Conservation (phyloP, 805 yeast species). For the Brettanomyces naardenensis region DNA sequence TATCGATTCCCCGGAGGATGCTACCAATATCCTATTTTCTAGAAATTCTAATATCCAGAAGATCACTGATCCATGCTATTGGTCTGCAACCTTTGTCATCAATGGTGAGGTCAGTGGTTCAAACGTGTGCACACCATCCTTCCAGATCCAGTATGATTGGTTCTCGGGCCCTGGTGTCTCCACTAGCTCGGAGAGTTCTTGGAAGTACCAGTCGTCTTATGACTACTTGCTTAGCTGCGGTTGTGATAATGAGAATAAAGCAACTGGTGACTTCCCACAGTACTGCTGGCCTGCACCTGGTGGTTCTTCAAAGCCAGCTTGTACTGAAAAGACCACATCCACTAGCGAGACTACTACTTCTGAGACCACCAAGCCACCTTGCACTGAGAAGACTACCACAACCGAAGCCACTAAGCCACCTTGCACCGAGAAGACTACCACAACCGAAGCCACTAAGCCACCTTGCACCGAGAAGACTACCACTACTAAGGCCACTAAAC, state of each 20-base stretch:
- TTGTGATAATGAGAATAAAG: slow-evolving; percentile 15
- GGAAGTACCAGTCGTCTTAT: slow-evolving; percentile 4
- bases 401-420: no score
- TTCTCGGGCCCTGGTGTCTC: slow-evolving; percentile 12
- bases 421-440: no score
- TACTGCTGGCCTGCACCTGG: slow-evolving; percentile 14
- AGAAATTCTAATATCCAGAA: slow-evolving; percentile 10
- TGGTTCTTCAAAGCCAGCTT: no score
- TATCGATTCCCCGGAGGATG: slow-evolving; percentile 15
- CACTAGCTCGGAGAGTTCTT: neutral
- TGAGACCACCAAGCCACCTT: no score
- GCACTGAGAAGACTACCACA: no score
- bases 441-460: no score
- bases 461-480: no score
- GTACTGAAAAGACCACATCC: no score
- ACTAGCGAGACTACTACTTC: no score
- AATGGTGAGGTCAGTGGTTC: slow-evolving; percentile 9
- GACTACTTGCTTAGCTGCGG: slow-evolving; percentile 18
- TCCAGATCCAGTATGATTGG: slow-evolving; percentile 23
- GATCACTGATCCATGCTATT: slow-evolving; percentile 18
- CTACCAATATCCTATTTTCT: slow-evolving; percentile 14
- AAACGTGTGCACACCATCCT: slow-evolving; percentile 13
- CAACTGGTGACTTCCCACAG: slow-evolving; percentile 19
- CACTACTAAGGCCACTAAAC: no score
- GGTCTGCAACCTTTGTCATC: slow-evolving; percentile 16